Evolutionary conservation across 75 land plant species (phyloP), one percentile per base, ranked within the genome.

Genomic region (Cryptomeria japonica): DNA sequence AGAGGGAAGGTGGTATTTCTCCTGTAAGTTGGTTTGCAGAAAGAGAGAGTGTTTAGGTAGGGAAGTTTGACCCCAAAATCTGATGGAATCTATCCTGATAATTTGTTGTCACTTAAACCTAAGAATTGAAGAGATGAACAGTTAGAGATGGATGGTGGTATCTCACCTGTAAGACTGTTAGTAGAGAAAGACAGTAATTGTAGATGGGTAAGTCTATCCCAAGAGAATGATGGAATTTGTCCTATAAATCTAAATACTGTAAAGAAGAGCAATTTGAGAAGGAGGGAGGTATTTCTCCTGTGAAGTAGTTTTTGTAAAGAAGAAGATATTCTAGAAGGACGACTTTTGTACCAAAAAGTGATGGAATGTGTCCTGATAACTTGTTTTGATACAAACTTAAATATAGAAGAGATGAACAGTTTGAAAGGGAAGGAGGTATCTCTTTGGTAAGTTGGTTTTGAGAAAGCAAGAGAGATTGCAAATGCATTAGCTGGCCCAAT

Each of bases 381-480:
- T 64, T 25, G 8, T 64, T 64, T 64, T 22, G 2, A 6, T 6
- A 0, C 7, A 79, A 14, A 39, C 36, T 0, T 5, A 79, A 18
- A 16, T 0, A 1, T 11, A n/a, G 3, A 47, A 11, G 51, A 64
- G 70, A 64, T 16, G 84, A 42, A 42, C n/a, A 64, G 70, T 64
- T 61, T 64, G 70, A 64, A 22, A 64, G 70, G 0, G 70, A 64
- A 64, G 70, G 2, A 64, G n/a, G 70, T 64, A 64, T 64, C 70
- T 64, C n/a, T 7, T 31, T 9, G 10, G 39, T 39, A 36, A 39
- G 41, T 8, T 16, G 22, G 82, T 39, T 39, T 39, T 4, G 0
- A 39, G 22, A 10, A 36, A 93, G 72, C n/a, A 84, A 83, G 53
- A 91, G 14, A 68, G 12, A 39, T 68, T 64, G 70, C 25, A 92